Base-by-base conservation (phyloP, 495 filamentous ascomycete genomes). In the Penicillium samsonianum region DNA sequence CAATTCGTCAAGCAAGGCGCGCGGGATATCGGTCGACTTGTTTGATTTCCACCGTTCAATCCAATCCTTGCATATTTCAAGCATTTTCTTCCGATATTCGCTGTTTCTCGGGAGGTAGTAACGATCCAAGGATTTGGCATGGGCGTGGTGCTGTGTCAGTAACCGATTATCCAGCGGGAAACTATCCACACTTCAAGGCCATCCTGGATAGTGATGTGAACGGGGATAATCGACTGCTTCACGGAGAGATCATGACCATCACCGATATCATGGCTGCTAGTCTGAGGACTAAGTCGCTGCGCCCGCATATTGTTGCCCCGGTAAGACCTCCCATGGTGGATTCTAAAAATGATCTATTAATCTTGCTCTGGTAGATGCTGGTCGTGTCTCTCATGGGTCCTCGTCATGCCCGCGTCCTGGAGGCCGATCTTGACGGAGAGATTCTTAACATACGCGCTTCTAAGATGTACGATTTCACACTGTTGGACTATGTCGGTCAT, bases 231-330 rank as follows among this genome's bases (percentile, higher is more conserved):
- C 19, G 19, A 22, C 40, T 42, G 40, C 40, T 42, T 22, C 40
- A 19, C 40, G 40, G 40, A 41, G 40, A 42, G 12, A 42, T 42
- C 40, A 42, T 42, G 40, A 43, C 40, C 12, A 46, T 46, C 17
- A 12, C 46, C n/a, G 26, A 33, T 14, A 33, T 43, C 19, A 43
- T 43, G 40, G 19, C 40, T 22, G 19, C 19, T 20, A 19, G 40
- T 43, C 19, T 43, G 10, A 41, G 17, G 10, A 8, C 16, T 3
- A 41, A 41, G 17, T 20, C 17, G n/a, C 38, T 41, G 6, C 17
- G 30, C 11, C 10, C 2, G 10, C 33, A 35, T 16, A 16, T 16
- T 6, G 14, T 35, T 35, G 33, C 33, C 0, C 33, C 33, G 14
- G 33, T 35, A 16, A 35, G 33, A 6, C 33, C 33, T 14, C 5